A percentile compares a stretch with the other conserved stretches of the same genome.
Evolutionary conservation across 805 yeast genomes (phyloP).

Genomic region (Jamesozyma rosinii): DNA sequence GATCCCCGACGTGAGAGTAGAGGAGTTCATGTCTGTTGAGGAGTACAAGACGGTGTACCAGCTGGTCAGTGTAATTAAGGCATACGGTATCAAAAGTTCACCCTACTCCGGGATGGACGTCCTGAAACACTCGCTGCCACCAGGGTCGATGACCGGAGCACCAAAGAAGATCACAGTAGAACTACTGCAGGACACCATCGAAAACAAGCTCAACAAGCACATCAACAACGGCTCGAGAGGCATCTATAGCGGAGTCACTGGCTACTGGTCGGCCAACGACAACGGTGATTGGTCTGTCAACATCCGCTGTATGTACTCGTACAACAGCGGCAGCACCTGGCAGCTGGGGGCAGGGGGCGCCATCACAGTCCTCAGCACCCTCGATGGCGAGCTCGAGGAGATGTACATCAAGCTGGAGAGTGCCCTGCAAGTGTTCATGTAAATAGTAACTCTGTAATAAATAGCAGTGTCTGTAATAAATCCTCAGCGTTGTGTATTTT

Average conservation of each 20-base stretch:
- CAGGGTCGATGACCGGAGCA: constrained; percentile 99
- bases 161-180: constrained; percentile 92
- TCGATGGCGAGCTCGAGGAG: constrained; percentile 86
- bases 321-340: constrained; percentile 49
- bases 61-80: constrained; percentile 80
- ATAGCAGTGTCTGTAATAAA: background rate
- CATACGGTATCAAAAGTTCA: constrained; percentile 29
- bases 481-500: no score
- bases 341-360: constrained; percentile 98
- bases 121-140: constrained; percentile 73
- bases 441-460: background rate
- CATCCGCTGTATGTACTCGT: constrained; percentile 72
- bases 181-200: constrained; percentile 44
- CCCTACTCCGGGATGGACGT: constrained; percentile 66
- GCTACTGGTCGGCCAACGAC: constrained; percentile 86
- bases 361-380: constrained; percentile 75
- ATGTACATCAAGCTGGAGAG: constrained; percentile 73
- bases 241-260: constrained; percentile 86
- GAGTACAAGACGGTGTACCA: constrained; percentile 89
- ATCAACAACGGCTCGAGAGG: constrained; percentile 44
- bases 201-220: constrained; percentile 28
- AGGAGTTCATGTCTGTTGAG: constrained; percentile 81
- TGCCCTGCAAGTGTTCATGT: constrained; percentile 60
- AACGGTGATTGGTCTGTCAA: constrained; percentile 94
- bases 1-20: constrained; percentile 55